phyloP scores from a whole-genome alignment of 495 filamentous ascomycete genomes.

The Evansstolkia leycettana region DNA sequence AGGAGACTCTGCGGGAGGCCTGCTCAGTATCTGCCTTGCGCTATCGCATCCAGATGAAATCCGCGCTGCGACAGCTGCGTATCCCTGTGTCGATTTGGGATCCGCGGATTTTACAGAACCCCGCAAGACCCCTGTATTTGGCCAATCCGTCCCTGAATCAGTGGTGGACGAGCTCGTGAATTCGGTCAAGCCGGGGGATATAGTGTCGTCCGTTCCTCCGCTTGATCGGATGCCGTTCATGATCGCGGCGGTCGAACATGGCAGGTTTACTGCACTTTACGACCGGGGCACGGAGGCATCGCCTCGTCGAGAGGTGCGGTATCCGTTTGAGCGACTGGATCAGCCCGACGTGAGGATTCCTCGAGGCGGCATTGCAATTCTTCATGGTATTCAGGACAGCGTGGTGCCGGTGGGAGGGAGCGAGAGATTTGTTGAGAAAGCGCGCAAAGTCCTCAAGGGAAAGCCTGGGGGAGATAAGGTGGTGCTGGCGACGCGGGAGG shows the following conservation, averaged over 20 bases:
- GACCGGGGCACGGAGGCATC: slow-evolving; percentile 8
- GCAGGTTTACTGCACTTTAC: slow-evolving; percentile 6
- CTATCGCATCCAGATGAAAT: slow-evolving; percentile 14
- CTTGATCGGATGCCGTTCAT: slow-evolving; percentile 6
- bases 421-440: slow-evolving; percentile 16
- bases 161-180: slow-evolving; percentile 6
- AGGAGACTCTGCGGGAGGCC: slow-evolving; percentile 25
- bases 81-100: slow-evolving; percentile 10
- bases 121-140: slow-evolving; percentile 2
- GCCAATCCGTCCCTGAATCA: slow-evolving; percentile 2
- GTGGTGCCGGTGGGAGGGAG: slow-evolving; percentile 9
- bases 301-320: slow-evolving; percentile 4
- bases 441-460: slow-evolving; percentile 6
- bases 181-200: slow-evolving; percentile 3
- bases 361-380: slow-evolving; percentile 12
- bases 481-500: slow-evolving; percentile 10
- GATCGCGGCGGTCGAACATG: slow-evolving; percentile 10
- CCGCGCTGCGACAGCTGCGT: slow-evolving; percentile 10
- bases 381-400: slow-evolving; percentile 14
- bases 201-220: slow-evolving; percentile 3
- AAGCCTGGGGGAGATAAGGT: slow-evolving; percentile 9
- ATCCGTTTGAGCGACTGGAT: slow-evolving; percentile 10
- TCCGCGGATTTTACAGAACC: slow-evolving; percentile 2
- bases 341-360: slow-evolving; percentile 9
- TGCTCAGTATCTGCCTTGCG: slow-evolving; percentile 16